Base-by-base conservation (phyloP, 1,284 basidiomycete genomes). In the Cutaneotrichosporon cutaneum region DNA sequence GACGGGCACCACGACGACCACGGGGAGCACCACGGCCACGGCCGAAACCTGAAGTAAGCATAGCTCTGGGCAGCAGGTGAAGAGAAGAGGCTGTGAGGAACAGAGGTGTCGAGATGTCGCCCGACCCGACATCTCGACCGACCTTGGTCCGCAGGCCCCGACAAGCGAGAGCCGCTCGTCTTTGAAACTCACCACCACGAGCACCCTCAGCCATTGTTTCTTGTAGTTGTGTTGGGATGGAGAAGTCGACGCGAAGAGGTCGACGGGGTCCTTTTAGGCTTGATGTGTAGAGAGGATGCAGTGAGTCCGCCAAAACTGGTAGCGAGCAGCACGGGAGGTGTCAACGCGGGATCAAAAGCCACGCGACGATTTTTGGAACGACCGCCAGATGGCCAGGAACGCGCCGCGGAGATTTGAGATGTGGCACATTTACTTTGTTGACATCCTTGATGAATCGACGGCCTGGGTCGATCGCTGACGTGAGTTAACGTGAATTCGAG, bases 11-110 rank as follows among this genome's bases (percentile, higher is more conserved):
- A 74, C 93, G 86, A 72, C 93, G 88, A 60, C 92, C 90, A 73
- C 91, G 85, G 52, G 90, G 88, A 55, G 89, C 89, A 75, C 90
- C 90, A 76, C 93, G 89, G 72, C 92, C 93, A 81, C 94, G 91
- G 78, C 82, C 79, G 73, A 80, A 80, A 63, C 77, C 79, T 70
- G 77, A 68, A 7, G 39, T 42, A 3, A 42, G 39, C 39, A n/a
- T 39, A 16, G 10, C 18, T 39, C 9, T 39, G 18, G 14, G 36
- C 36, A 39, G 36, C n/a, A n/a, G n/a, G n/a, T n/a, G 14, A 42
- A 42, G 39, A 18, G 39, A 14, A 16, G 16, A 13, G 35, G 35
- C 1, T 1, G 5, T 9, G 35, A 14, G 35, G 35, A 14, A 13
- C 16, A 13, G 16, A 13, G 35, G 35, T 36, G 35, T 33, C n/a